Percentiles rank a stretch among this genome's conserved stretches.
phyloP scores from a whole-genome alignment of 306 rosid genomes.

The Pyrus bretschneideri region DNA sequence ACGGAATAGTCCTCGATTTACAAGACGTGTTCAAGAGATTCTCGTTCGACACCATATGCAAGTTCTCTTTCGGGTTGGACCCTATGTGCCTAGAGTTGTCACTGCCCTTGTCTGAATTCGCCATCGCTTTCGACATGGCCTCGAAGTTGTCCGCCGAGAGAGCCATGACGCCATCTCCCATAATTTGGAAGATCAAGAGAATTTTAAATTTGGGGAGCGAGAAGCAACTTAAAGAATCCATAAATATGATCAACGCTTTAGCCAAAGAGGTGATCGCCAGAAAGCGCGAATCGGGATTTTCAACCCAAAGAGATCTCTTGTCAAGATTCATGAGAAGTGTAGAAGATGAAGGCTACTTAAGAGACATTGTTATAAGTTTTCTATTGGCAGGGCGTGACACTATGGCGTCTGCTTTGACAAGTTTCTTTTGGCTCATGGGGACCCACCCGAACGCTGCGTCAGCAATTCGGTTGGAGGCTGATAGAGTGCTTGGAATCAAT shows the following conservation, averaged over 20 bases:
- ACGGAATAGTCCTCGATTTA: conserved; percentile 33
- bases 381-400: conserved; percentile 84
- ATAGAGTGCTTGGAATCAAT: conserved; percentile 33
- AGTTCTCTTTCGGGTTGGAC: conserved; percentile 74
- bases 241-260: conserved; percentile 36
- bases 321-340: conserved; percentile 62
- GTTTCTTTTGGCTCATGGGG: conserved; percentile 66
- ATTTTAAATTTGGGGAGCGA: conserved; percentile 62
- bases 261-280: conserved; percentile 61
- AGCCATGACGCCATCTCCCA: conserved; percentile 62
- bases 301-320: conserved; percentile 45
- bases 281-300: conserved; percentile 36
- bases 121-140: conserved; percentile 60
- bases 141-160: conserved; percentile 70
- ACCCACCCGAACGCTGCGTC: conserved; percentile 37
- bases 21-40: conserved; percentile 70
- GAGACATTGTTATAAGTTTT: conserved; percentile 73
- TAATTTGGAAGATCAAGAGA: conserved; percentile 64
- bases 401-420: conserved; percentile 66
- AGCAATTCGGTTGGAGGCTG: conserved; percentile 46
- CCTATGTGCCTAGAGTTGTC: conserved; percentile 58
- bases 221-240: conserved; percentile 34
- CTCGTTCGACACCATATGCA: conserved; percentile 59
- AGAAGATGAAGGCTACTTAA: conserved; percentile 49
- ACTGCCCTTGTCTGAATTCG: conserved; percentile 53